These are phyloP conservation scores for Dactylellina parvicollis DNA, from an alignment of 2,329 filamentous ascomycete species.

Conservation along the genomic window DNA sequence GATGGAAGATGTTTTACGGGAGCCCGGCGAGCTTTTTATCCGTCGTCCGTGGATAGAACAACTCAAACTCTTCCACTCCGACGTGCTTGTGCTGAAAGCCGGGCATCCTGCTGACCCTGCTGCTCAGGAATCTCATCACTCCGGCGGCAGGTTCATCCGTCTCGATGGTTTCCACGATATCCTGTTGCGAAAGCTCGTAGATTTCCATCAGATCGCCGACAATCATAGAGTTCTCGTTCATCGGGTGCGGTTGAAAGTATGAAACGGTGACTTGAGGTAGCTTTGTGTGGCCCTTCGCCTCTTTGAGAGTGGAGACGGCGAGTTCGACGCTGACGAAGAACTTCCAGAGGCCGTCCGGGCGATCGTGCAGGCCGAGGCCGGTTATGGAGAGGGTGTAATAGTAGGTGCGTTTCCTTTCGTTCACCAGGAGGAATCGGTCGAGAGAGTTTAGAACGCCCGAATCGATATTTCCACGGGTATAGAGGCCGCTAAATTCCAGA, in stretches of 20 bases:
- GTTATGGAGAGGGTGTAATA: conserved; percentile 40
- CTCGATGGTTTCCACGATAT: conserved; percentile 38
- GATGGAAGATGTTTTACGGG: conserved; percentile 15
- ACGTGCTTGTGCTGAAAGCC: conserved; percentile 51
- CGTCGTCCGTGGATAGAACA: conserved; percentile 23
- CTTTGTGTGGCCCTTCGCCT: conserved; percentile 45
- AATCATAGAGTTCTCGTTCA: conserved; percentile 12
- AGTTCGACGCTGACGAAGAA: conserved; percentile 40
- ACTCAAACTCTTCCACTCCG: conserved; percentile 45
- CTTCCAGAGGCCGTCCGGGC: conserved; percentile 29
- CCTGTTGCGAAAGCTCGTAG: conserved; percentile 43
- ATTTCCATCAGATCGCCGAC: conserved; percentile 49
- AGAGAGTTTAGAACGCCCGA: conserved; percentile 2
- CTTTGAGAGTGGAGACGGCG: conserved; percentile 11
- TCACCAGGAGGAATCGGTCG: conserved; percentile 30
- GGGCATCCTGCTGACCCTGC: conserved; percentile 41
- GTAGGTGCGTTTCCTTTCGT: conserved; percentile 19
- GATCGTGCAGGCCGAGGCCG: conserved; percentile 37
- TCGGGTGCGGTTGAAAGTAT: conserved; percentile 37
- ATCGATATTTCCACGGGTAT: conserved; percentile 33
- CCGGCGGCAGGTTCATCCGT: conserved; percentile 33
- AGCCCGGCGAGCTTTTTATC: conserved; percentile 19
- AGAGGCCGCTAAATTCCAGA: conserved; percentile 27
- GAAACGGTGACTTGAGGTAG: conserved; percentile 41
- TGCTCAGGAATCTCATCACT: conserved; percentile 42